Base-by-base conservation (phyloP, 2,329 filamentous ascomycete genomes). In the Acrocalymma vagum region DNA sequence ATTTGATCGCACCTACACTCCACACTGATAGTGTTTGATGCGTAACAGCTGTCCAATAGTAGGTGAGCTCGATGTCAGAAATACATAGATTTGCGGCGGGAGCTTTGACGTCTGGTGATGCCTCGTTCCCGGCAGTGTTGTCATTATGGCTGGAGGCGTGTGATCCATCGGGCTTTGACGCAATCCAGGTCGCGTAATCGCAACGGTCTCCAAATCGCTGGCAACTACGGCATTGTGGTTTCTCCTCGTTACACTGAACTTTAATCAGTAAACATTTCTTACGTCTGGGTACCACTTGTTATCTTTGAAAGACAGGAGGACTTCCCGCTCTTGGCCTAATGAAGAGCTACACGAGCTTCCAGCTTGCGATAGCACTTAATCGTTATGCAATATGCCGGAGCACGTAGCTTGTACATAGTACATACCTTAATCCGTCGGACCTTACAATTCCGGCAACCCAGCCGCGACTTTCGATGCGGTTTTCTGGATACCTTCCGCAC, bases 181-280 rank as follows among this genome's bases (percentile, higher is more conserved):
- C n/a, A n/a, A n/a, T n/a, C n/a, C n/a, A n/a, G n/a, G 29, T n/a
- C 29, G 38, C 13, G 33, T 60, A 62, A 27, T 57, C 50, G 38
- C 61, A 65, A 6, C 38, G 29, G 9, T 59, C 47, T 18, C 60
- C 43, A 14, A 60, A 54, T 16, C 45, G 47, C 17, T 39, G 42
- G 26, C 62, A 65, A 25, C 60, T 62, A 1, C 26, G 37, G 33
- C 62, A 65, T 30, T 49, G 35, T 9, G 62, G 62, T 20, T 53
- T 62, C n/a, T 30, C 33, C 31, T 63, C 62, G n/a, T 65, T 60
- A 34, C 60, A 65, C 62, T 65, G 17, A n/a, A 4, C 11, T n/a
- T n/a, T n/a, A n/a, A n/a, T n/a, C n/a, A n/a, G n/a, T n/a, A n/a
- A n/a, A n/a, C n/a, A n/a, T n/a, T n/a, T n/a, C n/a, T n/a, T n/a